These are phyloP conservation scores for Neofusicoccum ribis DNA, from an alignment of 2,329 filamentous ascomycete genomes.

Conservation along the genomic window DNA sequence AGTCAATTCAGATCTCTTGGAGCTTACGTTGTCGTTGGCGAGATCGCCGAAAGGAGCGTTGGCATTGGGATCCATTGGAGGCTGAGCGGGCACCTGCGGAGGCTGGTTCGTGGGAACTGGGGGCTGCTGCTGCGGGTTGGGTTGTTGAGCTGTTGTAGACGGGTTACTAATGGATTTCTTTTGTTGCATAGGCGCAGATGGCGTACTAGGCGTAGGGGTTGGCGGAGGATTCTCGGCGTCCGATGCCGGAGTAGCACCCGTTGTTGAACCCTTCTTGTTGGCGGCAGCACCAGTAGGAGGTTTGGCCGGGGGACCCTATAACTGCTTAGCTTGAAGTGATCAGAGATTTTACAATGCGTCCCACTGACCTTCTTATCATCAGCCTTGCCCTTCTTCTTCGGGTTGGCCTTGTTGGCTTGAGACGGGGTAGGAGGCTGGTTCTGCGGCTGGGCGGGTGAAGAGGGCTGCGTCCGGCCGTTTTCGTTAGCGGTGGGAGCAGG, in stretches of 20 bases:
- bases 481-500: slow-evolving; percentile 46
- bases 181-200: slow-evolving; percentile 48
- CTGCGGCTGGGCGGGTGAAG: slow-evolving; percentile 48
- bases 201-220: slow-evolving; percentile 51
- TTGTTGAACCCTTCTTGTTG: slow-evolving; percentile 42
- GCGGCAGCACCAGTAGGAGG: slow-evolving; percentile 32
- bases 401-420: slow-evolving; percentile 70
- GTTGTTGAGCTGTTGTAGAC: slow-evolving; percentile 35
- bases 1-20: not conserved
- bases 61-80: slow-evolving; percentile 36
- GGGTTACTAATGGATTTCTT: slow-evolving; percentile 38
- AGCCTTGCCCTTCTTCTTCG: slow-evolving; percentile 65
- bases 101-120: slow-evolving; percentile 24
- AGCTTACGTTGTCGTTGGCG: slow-evolving; percentile 35
- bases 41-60: slow-evolving; percentile 43
- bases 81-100: slow-evolving; percentile 19
- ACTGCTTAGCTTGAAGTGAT: not conserved
- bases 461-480: slow-evolving; percentile 45
- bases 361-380: slow-evolving; percentile 70
- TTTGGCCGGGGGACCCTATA: slow-evolving; percentile 10
- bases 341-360: not conserved
- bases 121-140: slow-evolving; percentile 34
- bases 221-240: slow-evolving; percentile 42
- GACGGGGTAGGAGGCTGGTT: slow-evolving; percentile 69
- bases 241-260: slow-evolving; percentile 43